Conservation (phyloP, 2,329 filamentous ascomycete species). For the Clonostachys sp. region DNA sequence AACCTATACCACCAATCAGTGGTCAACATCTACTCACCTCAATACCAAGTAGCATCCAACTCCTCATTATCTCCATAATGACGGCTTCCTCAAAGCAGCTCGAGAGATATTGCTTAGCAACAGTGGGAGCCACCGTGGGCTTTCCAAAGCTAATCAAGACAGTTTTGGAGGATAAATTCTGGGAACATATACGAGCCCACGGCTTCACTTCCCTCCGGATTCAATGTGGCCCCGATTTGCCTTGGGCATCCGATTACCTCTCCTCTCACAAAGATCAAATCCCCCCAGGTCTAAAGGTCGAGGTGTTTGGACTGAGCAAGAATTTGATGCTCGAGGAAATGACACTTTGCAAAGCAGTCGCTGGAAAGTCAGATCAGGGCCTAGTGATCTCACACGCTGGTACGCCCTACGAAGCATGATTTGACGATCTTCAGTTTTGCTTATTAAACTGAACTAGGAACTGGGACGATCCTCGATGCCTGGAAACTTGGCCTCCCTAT, state of each 20-base stretch:
- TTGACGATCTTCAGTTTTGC: neutral
- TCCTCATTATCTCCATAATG: neutral
- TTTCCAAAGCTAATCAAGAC: constrained; percentile 70
- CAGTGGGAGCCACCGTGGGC: constrained; percentile 84
- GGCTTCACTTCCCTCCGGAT: constrained; percentile 70
- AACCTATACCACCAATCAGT: neutral
- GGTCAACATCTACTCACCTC: neutral
- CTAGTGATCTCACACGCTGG: constrained; percentile 87
- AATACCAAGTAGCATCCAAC: neutral
- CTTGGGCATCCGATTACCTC: constrained; percentile 19
- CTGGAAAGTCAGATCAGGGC: constrained; percentile 52
- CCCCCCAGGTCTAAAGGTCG: constrained; percentile 14
- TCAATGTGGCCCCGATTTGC: constrained; percentile 72
- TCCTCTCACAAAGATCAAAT: constrained; percentile 10
- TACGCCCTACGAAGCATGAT: constrained; percentile 28
- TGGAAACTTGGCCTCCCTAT: constrained; percentile 70
- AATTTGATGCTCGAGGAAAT: constrained; percentile 43
- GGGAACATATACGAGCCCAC: constrained; percentile 50
- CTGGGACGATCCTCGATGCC: constrained; percentile 83
- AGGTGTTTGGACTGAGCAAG: constrained; percentile 22
- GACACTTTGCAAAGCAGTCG: constrained; percentile 40
- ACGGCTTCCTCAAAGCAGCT: neutral
- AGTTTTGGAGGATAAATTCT: constrained; percentile 57
- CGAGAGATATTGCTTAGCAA: constrained; percentile 66
- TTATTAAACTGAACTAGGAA: constrained; percentile 48